Base-by-base conservation (phyloP, 116 monocot species). In the Papilionanthe hybrid region DNA sequence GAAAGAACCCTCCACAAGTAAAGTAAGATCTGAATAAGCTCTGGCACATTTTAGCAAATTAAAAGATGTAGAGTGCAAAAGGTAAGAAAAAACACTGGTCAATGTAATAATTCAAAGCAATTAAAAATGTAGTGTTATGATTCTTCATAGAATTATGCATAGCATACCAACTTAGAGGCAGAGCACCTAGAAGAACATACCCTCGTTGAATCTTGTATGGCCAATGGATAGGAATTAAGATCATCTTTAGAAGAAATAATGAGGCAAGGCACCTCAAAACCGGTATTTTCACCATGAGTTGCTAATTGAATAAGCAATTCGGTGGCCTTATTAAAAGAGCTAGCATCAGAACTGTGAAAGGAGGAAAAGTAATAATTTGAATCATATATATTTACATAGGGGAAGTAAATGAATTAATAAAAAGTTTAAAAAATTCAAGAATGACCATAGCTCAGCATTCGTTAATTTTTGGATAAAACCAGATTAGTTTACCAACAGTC, bases 191-290 rank as follows among this genome's bases (percentile, higher is more conserved):
- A 71, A 68, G 13, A 23, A 49, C 56, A 81, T 94, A 94, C 94
- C 89, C 97, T 91, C 25, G 92, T 94, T 80, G 98, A 93, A 77
- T 94, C 92, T 56, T 92, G 91, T 81, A 94, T 82, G 72, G 93
- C 91, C 79, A 83, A 68, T 30, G 94, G 88, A 90, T 94, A 91
- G 11, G 91, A 79, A 80, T 90, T 91, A 75, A 98, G 94, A 86
- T 98, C 97, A 82, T 98, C 92, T 77, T 98, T 98, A 44, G 94
- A 92, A 55, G 97, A 92, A 66, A 98, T 77, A 81, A 94, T 90
- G 45, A 98, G 90, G 78, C 94, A 94, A 75, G 94, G 97, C 19
- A 92, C 92, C 78, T 92, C 92, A 88, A 85, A 94, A 4, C 92
- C 93, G 81, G 56, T 94, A 80, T 88, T 91, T 86, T 94, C 97